phyloP scores from a whole-genome alignment of 2,329 filamentous ascomycete genomes.

The Verticillium longisporum region DNA sequence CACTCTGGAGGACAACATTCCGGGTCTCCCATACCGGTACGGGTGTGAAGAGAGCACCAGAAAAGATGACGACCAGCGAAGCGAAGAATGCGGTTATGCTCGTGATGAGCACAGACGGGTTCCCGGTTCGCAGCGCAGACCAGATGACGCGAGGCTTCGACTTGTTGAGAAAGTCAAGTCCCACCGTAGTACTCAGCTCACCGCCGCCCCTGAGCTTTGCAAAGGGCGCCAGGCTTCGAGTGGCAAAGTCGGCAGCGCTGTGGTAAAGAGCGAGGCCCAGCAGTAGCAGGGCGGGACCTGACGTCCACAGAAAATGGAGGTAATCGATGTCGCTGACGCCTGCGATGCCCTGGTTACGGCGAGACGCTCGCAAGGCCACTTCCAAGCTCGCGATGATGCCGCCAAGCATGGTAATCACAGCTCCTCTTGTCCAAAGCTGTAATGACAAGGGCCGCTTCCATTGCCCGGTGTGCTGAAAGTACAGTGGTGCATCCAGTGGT shows the following conservation, averaged over 20 bases:
- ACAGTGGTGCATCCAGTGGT: conserved; percentile 4
- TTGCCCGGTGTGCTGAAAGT: conserved; percentile 10
- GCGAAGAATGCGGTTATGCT: conserved; percentile 19
- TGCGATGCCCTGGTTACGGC: conserved; percentile 19
- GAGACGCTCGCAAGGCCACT: conserved; percentile 22
- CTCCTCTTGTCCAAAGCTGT: conserved; percentile 18
- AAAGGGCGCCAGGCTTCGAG: conserved; percentile 25
- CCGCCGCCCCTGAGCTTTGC: conserved; percentile 18
- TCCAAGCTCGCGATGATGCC: conserved; percentile 26
- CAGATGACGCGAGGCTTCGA: conserved; percentile 18
- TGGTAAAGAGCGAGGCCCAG: conserved; percentile 22
- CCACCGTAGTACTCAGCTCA: conserved; percentile 21
- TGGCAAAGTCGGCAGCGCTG: conserved; percentile 21
- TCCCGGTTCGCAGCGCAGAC: conserved; percentile 16
- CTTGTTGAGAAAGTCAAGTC: conserved; percentile 24
- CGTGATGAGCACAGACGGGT: conserved; percentile 19
- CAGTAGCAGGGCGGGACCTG: conserved; percentile 21
- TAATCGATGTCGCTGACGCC: conserved; percentile 19
- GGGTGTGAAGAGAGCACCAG: conserved; percentile 23
- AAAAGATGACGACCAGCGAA: conserved; percentile 21
- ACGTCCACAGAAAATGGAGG: conserved; percentile 27
- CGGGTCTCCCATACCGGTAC: conserved; percentile 16
- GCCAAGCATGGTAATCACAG: conserved; percentile 17
- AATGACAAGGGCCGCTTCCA: conserved; percentile 24
- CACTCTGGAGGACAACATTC: conserved; percentile 15